phyloP scores from a whole-genome alignment of 1,284 basidiomycete species.

The Fomitopsis palustris region DNA sequence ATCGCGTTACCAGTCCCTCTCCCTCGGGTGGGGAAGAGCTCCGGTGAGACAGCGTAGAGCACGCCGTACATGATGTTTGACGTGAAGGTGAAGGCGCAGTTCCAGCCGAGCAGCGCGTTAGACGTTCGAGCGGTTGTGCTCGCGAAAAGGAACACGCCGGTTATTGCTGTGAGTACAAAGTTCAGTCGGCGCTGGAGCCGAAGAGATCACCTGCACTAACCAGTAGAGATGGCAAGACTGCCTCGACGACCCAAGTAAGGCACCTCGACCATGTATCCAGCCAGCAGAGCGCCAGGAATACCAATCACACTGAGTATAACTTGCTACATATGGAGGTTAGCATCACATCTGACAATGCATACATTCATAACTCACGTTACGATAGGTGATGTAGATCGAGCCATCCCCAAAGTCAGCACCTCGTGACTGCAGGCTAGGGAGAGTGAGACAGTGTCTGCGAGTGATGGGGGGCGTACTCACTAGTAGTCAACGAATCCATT shows the following conservation, averaged over 20 bases:
- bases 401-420: constrained; percentile 64
- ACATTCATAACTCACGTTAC: constrained; percentile 46
- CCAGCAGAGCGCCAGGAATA: constrained; percentile 62
- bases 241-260: constrained; percentile 59
- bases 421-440: constrained; percentile 47
- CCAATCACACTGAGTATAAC: constrained; percentile 68
- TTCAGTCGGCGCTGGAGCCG: neutral
- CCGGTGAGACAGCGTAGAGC: constrained; percentile 62
- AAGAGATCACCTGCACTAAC: constrained; percentile 27
- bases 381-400: constrained; percentile 61
- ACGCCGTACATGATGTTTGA: constrained; percentile 75
- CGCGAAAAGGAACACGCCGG: constrained; percentile 66
- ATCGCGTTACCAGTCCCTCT: constrained; percentile 73
- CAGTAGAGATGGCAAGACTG: constrained; percentile 56
- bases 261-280: constrained; percentile 57
- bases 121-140: constrained; percentile 65
- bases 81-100: constrained; percentile 63
- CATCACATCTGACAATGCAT: neutral
- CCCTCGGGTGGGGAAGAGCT: constrained; percentile 70
- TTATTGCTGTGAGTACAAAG: constrained; percentile 40
- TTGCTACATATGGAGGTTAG: constrained; percentile 36
- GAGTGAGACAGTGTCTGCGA: neutral
- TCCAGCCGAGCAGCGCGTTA: constrained; percentile 66
- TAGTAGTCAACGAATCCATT: constrained; percentile 65
- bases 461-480: constrained; percentile 32